These are phyloP conservation scores for Leccinum idahoense DNA, from an alignment of 1,284 basidiomycete genomes.

Conservation along the genomic window DNA sequence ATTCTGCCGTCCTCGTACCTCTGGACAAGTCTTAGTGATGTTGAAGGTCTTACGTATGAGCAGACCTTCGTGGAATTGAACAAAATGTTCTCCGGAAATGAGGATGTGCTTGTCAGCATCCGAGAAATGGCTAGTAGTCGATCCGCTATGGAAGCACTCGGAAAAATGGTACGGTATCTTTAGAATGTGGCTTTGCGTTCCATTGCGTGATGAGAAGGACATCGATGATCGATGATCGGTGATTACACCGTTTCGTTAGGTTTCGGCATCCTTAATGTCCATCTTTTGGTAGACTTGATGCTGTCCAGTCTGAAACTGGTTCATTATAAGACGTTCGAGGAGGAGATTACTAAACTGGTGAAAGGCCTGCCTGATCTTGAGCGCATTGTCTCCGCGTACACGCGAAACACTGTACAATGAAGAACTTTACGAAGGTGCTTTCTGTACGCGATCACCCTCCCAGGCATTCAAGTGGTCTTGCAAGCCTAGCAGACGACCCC, in stretches of 20 bases:
- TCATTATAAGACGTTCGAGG: slow-evolving; percentile 68
- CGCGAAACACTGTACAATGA: slow-evolving; percentile 81
- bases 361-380: slow-evolving; percentile 90
- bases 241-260: slow-evolving; percentile 15
- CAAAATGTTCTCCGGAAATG: slow-evolving; percentile 56
- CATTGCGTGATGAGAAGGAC: slow-evolving; percentile 71
- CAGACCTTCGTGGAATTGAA: slow-evolving; percentile 70
- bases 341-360: slow-evolving; percentile 67
- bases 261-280: slow-evolving; percentile 14
- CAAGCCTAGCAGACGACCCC: slow-evolving; percentile 57
- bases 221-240: slow-evolving; percentile 76
- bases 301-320: slow-evolving; percentile 80
- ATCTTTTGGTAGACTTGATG: slow-evolving; percentile 64
- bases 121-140: slow-evolving; percentile 62
- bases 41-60: slow-evolving; percentile 76
- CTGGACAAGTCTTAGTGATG: slow-evolving; percentile 81
- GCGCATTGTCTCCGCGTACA: slow-evolving; percentile 90
- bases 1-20: slow-evolving; percentile 75
- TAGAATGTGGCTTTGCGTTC: slow-evolving; percentile 91
- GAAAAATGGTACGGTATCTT: slow-evolving; percentile 94
- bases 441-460: slow-evolving; percentile 40
- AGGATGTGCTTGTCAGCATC: slow-evolving; percentile 70
- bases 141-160: slow-evolving; percentile 77
- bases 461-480: slow-evolving; percentile 72
- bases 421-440: slow-evolving; percentile 81